Evolutionary conservation across 768 basidiomycete genomes (phyloP), one percentile per base, ranked within the genome.

Genomic region (Mycena olivaceomarginata): DNA sequence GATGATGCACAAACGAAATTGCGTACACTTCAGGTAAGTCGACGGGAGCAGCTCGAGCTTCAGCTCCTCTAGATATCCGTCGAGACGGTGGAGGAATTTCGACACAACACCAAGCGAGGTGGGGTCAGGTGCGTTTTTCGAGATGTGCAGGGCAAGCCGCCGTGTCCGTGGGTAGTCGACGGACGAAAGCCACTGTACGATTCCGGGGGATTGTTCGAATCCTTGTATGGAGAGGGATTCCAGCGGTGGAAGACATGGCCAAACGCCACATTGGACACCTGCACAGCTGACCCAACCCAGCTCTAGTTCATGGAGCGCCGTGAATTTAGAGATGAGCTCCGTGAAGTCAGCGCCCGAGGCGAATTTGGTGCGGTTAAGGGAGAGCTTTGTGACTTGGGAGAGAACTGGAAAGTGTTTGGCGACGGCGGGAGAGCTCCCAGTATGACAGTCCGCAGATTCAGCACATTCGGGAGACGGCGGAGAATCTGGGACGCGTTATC

Each of bases 291-390:
- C 4, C 46, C 37, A 67, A 2, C 16, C 31, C 20, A 67, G 16
- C 37, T 53, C 48, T 20, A 67, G 18, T 31, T 45, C 45, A 31
- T 31, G 45, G 18, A 67, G 65, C 8, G 4, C 20, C 18, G 48
- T 1, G 43, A 67, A 67, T 40, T 67, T 67, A 11, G 66, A 51
- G 31, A 67, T 0, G 20, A 67, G 40, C 18, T 5, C 4, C 3
- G 18, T 12, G 11, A 67, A 53, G 9, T 53, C 66, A 6, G 37
- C 11, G 48, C 48, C 16, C 9, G 66, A 53, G 31, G 66, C 37
- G 18, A 67, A 67, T 40, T 53, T 53, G 10, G 48, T 67, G 51
- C 40, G 48, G 20, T 67, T 31, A 12, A 67, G 20, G 37, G 48
- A 67, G 4, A 67, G 18, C 6, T 53, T 53, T 37, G 16, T n/a